Evolutionary conservation across 1,284 basidiomycete species (phyloP).

Genomic region (Naganishia albida): DNA sequence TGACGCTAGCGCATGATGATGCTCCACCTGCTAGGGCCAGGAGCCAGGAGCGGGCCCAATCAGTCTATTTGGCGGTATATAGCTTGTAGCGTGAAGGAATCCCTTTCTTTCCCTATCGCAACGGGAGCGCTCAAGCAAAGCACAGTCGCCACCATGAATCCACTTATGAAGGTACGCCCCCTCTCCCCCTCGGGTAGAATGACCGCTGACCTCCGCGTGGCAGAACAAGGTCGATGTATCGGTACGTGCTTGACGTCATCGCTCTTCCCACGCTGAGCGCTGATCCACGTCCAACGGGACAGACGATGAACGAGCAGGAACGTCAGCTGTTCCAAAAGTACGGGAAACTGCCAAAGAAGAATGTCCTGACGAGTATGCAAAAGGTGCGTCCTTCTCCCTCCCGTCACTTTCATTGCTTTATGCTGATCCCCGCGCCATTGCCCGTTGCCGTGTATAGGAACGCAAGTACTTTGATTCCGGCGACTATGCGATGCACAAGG

Average conservation of each 20-base stretch:
- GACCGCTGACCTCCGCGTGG: no score
- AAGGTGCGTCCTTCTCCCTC: constrained; percentile 62
- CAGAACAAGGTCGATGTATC: constrained; percentile 55
- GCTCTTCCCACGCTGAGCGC: no score
- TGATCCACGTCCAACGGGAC: no score
- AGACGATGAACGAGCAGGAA: constrained; percentile 81
- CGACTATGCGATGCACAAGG: constrained; percentile 94
- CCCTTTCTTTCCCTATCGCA: no score
- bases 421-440: constrained; percentile 3
- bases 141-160: constrained; percentile 21
- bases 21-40: no score
- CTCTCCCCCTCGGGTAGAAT: background rate
- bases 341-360: constrained; percentile 91
- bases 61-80: no score
- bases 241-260: constrained; percentile 39
- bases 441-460: constrained; percentile 61
- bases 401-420: background rate
- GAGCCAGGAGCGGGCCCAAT: no score
- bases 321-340: constrained; percentile 92
- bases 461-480: constrained; percentile 98
- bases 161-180: constrained; percentile 29
- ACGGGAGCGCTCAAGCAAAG: no score
- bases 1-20: no score
- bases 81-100: no score
- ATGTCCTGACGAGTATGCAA: constrained; percentile 88